These are phyloP conservation scores for Aspergillus sp. DNA, from an alignment of 2,329 filamentous ascomycete species.

Conservation along the genomic window DNA sequence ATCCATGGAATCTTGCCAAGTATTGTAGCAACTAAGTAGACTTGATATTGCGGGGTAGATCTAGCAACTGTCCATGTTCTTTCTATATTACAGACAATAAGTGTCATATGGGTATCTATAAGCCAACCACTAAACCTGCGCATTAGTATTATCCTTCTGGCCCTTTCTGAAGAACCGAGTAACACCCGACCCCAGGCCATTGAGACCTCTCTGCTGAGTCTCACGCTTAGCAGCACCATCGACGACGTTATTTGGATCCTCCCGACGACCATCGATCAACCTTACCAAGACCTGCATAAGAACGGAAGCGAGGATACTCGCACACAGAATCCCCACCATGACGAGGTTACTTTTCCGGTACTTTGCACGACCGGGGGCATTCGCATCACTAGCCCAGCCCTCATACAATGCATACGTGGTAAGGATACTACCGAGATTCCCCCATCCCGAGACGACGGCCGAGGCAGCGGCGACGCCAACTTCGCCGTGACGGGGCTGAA, in stretches of 20 bases:
- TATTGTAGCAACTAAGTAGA: no score
- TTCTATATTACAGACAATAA: no score
- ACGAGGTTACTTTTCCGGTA: constrained; percentile 80
- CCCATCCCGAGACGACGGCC: constrained; percentile 79
- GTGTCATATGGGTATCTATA: no score
- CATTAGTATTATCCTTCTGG: not conserved
- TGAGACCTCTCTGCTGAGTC: constrained; percentile 30
- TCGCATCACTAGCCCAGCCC: constrained; percentile 74
- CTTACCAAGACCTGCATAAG: constrained; percentile 63
- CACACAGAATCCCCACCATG: constrained; percentile 79
- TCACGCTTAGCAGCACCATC: constrained; percentile 34
- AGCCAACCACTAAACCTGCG: no score
- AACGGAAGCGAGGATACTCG: constrained; percentile 66
- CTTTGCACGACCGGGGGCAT: constrained; percentile 58
- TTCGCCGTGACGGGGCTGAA: constrained; percentile 83
- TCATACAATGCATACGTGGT: constrained; percentile 88
- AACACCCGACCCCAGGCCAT: constrained; percentile 21
- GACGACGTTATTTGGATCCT: constrained; percentile 7
- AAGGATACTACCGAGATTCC: constrained; percentile 78
- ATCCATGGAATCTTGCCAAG: no score
- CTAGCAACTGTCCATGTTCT: no score
- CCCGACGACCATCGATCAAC: constrained; percentile 29
- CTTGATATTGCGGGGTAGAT: no score
- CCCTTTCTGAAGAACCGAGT: constrained; percentile 5
- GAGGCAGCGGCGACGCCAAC: constrained; percentile 83